Percentiles rank a stretch among this genome's conserved stretches.
Conservation (phyloP, 2,329 filamentous ascomycete species). For the Alternaria viburni region DNA sequence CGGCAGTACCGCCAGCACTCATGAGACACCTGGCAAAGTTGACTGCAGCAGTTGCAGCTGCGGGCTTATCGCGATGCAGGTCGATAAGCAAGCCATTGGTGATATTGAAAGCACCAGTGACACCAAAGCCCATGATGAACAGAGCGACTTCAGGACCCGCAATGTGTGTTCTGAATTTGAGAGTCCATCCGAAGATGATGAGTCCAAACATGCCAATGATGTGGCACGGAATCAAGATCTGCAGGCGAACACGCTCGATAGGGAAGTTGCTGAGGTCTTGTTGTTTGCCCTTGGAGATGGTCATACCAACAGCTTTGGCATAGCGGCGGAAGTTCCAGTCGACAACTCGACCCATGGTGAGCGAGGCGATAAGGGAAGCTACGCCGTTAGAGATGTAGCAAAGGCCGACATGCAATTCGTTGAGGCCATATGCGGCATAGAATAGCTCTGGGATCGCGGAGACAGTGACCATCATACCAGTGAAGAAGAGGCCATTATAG, state of each 20-base stretch:
- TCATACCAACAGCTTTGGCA: constrained; percentile 66
- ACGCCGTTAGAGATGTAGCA: constrained; percentile 41
- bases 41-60: constrained; percentile 50
- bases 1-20: constrained; percentile 46
- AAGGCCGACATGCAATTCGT: constrained; percentile 38
- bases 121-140: constrained; percentile 59
- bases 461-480: constrained; percentile 39
- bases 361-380: constrained; percentile 32
- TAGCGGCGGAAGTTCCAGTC: constrained; percentile 77
- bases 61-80: constrained; percentile 48
- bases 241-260: constrained; percentile 55
- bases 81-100: constrained; percentile 56
- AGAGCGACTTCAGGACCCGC: constrained; percentile 57
- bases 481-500: constrained; percentile 45
- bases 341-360: constrained; percentile 53
- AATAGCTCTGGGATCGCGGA: constrained; percentile 36
- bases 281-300: constrained; percentile 65
- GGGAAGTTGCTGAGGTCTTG: constrained; percentile 59
- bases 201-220: constrained; percentile 39
- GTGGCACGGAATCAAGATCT: constrained; percentile 49
- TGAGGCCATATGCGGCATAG: constrained; percentile 34
- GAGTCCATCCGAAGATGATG: constrained; percentile 53
- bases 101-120: constrained; percentile 60
- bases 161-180: constrained; percentile 45
- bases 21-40: constrained; percentile 48